Conservation (phyloP, 2,329 filamentous ascomycete species). For the Cladorrhinum sp. region DNA sequence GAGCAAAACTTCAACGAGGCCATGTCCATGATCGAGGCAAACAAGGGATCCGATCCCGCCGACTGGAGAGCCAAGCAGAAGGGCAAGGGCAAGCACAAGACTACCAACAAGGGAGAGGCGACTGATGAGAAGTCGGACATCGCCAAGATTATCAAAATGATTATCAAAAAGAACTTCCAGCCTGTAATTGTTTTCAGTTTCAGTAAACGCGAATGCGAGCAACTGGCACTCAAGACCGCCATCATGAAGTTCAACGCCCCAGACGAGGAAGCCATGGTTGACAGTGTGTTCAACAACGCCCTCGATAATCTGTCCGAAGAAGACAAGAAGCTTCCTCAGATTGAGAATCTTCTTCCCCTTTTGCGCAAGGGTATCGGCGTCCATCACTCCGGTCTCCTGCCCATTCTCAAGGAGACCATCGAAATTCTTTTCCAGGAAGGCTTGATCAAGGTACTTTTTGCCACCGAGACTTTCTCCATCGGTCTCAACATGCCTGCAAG, state of each 20-base stretch:
- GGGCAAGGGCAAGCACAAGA: constrained; percentile 89
- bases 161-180: constrained; percentile 95
- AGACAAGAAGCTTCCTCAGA: constrained; percentile 84
- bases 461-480: constrained; percentile 98
- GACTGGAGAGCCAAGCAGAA: constrained; percentile 77
- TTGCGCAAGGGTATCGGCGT: constrained; percentile 91
- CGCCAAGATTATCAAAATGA: constrained; percentile 98
- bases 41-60: constrained; percentile 77
- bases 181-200: constrained; percentile 99
- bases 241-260: constrained; percentile 92
- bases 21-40: constrained; percentile 85
- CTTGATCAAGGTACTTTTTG: constrained; percentile 95
- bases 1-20: constrained; percentile 97
- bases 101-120: constrained; percentile 77
- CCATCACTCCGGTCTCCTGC: constrained; percentile 91
- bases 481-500: constrained; percentile 99
- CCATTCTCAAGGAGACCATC: constrained; percentile 96
- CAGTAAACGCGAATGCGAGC: constrained; percentile 95
- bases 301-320: constrained; percentile 91
- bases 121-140: constrained; percentile 72
- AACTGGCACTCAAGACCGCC: constrained; percentile 82
- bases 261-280: constrained; percentile 90
- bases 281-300: constrained; percentile 89
- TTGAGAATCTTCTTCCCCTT: constrained; percentile 83
- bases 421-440: constrained; percentile 99